Conservation (phyloP, 2,329 filamentous ascomycete species). For the Cadophora luteo-olivacea region DNA sequence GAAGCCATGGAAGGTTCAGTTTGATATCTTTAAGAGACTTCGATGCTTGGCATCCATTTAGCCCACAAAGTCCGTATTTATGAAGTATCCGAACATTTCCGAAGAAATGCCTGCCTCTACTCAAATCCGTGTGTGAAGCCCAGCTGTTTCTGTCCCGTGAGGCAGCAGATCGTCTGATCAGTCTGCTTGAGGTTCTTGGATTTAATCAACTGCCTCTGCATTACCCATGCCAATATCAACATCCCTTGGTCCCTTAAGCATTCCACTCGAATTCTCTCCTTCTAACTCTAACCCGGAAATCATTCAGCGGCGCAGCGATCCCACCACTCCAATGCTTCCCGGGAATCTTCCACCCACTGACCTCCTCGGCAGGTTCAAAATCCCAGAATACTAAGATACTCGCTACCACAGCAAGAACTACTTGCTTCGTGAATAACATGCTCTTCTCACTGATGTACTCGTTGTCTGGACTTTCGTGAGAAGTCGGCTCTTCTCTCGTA, state of each 20-base stretch:
- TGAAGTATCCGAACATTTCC: no score
- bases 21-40: not conserved
- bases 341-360: slow-evolving; percentile 57
- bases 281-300: slow-evolving; percentile 61
- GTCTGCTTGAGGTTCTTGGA: no score
- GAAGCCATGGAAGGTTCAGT: not conserved
- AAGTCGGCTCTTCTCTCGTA: slow-evolving; percentile 26
- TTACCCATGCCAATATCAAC: not conserved
- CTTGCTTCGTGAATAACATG: slow-evolving; percentile 4
- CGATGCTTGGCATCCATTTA: not conserved
- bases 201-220: not conserved
- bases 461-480: not conserved
- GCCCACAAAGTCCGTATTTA: no score
- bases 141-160: no score
- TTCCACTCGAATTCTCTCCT: slow-evolving; percentile 44
- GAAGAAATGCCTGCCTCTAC: no score
- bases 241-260: not conserved
- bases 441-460: slow-evolving; percentile 1
- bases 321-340: slow-evolving; percentile 53
- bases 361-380: not conserved
- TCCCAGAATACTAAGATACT: slow-evolving; percentile 16
- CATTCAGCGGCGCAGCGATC: slow-evolving; percentile 56
- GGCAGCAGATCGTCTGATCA: no score
- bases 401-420: slow-evolving; percentile 16
- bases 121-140: no score